phyloP scores from a whole-genome alignment of 352 stramenopile genomes.

The Pythium brassicae region DNA sequence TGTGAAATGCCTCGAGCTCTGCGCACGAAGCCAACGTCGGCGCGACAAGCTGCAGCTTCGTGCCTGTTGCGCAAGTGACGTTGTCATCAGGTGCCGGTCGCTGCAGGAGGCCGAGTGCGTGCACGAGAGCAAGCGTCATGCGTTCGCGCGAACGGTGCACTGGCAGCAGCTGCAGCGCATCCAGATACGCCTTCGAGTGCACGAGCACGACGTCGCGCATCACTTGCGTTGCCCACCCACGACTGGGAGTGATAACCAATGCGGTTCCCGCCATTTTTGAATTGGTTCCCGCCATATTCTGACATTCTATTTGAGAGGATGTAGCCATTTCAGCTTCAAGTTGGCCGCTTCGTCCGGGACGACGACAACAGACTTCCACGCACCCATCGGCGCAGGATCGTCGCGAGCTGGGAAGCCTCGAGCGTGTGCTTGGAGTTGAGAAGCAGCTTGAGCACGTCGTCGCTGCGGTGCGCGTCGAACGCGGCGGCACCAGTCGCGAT shows the following conservation, averaged over 20 bases:
- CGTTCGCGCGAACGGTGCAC: slow-evolving; percentile 33
- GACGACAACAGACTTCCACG: not conserved
- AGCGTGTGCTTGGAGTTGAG: slow-evolving; percentile 47
- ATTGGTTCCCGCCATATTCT: too few species aligned
- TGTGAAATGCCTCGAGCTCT: slow-evolving; percentile 33
- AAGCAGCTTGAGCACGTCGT: slow-evolving; percentile 53
- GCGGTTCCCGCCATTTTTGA: too few species aligned
- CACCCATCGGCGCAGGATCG: slow-evolving; percentile 42
- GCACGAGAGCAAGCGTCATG: slow-evolving; percentile 40
- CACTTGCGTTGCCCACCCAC: too few species aligned
- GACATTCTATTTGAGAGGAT: too few species aligned
- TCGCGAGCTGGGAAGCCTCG: slow-evolving; percentile 41
- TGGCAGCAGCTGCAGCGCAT: slow-evolving; percentile 24
- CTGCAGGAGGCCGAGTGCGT: slow-evolving; percentile 18
- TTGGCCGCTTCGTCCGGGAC: too few species aligned
- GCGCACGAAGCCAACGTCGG: slow-evolving; percentile 23
- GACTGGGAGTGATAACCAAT: not conserved
- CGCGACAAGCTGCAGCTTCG: slow-evolving; percentile 27
- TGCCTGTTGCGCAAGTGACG: too few species aligned
- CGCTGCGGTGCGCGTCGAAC: slow-evolving; percentile 18
- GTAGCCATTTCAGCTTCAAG: too few species aligned
- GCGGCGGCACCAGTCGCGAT: slow-evolving; percentile 33
- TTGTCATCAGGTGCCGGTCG: too few species aligned
- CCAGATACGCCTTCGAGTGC: slow-evolving; percentile 20
- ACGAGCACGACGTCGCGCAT: slow-evolving; percentile 7